Evolutionary conservation across 805 yeast species (phyloP), one percentile per base, ranked within the genome.

Genomic region (Lachancea dasiensis): DNA sequence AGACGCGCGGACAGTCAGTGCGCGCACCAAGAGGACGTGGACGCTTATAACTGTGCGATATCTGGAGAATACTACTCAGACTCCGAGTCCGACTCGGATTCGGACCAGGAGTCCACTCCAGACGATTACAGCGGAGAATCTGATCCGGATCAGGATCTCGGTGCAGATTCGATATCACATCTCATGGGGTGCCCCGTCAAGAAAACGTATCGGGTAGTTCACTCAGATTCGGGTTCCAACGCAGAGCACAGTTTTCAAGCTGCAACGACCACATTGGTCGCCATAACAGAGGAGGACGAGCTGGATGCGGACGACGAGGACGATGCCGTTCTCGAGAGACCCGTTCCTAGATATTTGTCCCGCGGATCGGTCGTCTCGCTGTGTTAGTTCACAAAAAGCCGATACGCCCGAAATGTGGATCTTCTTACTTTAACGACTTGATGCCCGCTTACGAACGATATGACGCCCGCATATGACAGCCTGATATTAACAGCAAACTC

Each of bases 1-100:
- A 20, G 27, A 41, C 30, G 45, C 41, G 23, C n/a, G n/a, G n/a
- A 42, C 40, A 15, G 18, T 30, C 44, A 37, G 16, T 24, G 39
- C 26, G 44, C 46, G 39, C 31, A 13, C 10, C 31, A 46, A 15
- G 36, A 43, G 25, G 36, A 43, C 25, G 30, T 35, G 32, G 27
- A 25, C 29, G 39, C 39, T 16, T 30, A 40, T 28, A 35, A 36
- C 22, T 26, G 36, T 26, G 18, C 43, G 26, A 27, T 38, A 27
- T n/a, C 41, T 11, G 33, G 16, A 6, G 33, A 30, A 3, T 30
- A 14, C 11, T 20, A 11, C 17, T 27, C 41, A 18, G 46, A 34
- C 17, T 33, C 36, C 15, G 39, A 36, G n/a, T 36, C 39, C 16
- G 39, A 35, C 6, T 34, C 43, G 23, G 34, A 14, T 13, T 30